Conservation (phyloP, 116 monocot species). For the Cymodocea nodosa region DNA sequence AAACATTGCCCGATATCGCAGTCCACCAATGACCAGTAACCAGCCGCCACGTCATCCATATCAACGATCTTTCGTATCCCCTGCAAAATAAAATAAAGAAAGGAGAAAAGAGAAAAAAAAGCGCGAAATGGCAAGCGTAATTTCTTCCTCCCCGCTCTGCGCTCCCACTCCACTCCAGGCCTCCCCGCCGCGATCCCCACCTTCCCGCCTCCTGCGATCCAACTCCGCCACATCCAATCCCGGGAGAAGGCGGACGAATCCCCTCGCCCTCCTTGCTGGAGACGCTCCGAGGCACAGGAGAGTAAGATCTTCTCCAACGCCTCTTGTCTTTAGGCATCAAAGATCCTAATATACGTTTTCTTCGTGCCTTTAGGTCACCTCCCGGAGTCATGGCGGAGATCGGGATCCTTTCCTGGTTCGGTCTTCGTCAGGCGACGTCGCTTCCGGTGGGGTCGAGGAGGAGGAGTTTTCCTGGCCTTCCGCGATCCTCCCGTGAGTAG, state of each 20-base stretch:
- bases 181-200: not conserved
- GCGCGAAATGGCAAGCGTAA: not conserved
- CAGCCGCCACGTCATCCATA: too few relatives aligned
- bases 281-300: not conserved
- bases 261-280: not conserved
- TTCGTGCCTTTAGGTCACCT: slow-evolving; percentile 2
- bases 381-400: not conserved
- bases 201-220: not conserved
- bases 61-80: too few relatives aligned
- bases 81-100: too few relatives aligned
- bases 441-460: not conserved
- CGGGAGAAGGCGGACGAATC: not conserved
- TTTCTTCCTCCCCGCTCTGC: not conserved
- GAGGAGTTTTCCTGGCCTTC: slow-evolving; percentile 57
- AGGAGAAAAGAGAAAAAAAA: not conserved
- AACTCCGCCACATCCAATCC: not conserved
- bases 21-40: too few relatives aligned
- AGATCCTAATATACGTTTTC: not conserved
- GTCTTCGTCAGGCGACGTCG: not conserved
- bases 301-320: not conserved
- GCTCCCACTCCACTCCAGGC: not conserved
- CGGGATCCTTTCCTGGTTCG: not conserved
- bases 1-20: too few relatives aligned
- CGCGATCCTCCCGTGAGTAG: slow-evolving; percentile 49
- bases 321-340: not conserved